Evolutionary conservation across 768 basidiomycete species (phyloP).

Genomic region (Peribolospora kevripleyi): DNA sequence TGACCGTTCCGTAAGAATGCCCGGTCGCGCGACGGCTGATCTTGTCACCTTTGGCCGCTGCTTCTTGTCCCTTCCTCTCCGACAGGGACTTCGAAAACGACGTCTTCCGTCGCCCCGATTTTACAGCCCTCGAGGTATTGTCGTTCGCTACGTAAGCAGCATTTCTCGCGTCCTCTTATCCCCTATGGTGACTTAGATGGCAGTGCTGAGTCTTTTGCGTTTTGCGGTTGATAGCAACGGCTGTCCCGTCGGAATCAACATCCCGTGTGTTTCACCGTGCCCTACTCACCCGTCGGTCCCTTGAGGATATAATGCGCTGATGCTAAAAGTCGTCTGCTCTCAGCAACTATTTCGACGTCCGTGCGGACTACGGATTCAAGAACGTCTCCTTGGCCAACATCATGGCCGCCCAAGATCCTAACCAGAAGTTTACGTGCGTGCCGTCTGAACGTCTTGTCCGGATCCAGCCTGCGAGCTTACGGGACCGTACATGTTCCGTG

Average conservation of each 20-base stretch:
- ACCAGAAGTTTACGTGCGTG: conserved; percentile 57
- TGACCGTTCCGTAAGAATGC: no score
- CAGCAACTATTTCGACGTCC: conserved; percentile 46
- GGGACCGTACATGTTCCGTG: no score
- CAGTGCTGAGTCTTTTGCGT: no score
- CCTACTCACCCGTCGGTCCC: no score
- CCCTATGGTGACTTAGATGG: no score
- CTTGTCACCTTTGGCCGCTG: conserved; percentile 20
- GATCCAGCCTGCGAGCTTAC: no score
- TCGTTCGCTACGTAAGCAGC: conserved; percentile 65
- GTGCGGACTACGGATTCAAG: conserved; percentile 63
- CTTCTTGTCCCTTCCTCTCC: no score
- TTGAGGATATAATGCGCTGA: neutral
- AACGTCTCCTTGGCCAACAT: conserved; percentile 75
- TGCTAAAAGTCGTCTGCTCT: neutral
- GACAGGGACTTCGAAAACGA: conserved; percentile 24
- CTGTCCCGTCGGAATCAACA: conserved; percentile 66
- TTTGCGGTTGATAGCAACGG: no score
- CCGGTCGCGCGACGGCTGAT: no score
- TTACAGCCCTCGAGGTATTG: conserved; percentile 51
- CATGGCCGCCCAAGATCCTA: conserved; percentile 62
- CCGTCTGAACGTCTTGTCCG: no score
- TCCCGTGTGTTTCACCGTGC: no score
- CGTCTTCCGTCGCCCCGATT: conserved; percentile 62
- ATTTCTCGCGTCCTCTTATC: no score